Base-by-base conservation (phyloP, 2,329 filamentous ascomycete genomes). In the Ceratocystis alfenasii region DNA sequence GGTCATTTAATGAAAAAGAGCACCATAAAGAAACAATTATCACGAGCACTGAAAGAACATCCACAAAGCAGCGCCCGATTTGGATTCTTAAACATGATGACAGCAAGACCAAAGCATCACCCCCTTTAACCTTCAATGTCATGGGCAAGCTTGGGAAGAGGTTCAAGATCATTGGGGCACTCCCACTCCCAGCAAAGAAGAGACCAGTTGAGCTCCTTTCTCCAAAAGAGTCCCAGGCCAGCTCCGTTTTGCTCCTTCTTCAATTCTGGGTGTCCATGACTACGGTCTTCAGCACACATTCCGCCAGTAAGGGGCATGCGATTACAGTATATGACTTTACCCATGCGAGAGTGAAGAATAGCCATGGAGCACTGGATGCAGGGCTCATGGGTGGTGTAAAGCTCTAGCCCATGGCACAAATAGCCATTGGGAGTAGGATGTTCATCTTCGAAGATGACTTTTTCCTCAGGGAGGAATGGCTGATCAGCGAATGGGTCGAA, bases 281-380 rank as follows among this genome's bases (percentile, higher is more conserved):
- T 78, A 70, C 83, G 82, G 73, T 85, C 82, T 74, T 95, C 90
- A 25, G 90, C 87, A 71, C 87, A 88, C 77, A 96, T 80, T 55
- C 90, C 92, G 62, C 93, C 93, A 12, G 89, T 95, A 69, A 84
- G 78, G 60, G 83, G 82, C 88, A 95, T 94, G 65, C 89, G 83
- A 69, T 86, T 81, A 69, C 84, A 85, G 75, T 96, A 95, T 48
- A 95, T 82, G 63, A 92, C 88, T 64, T 88, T 86, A 57, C 89
- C 87, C 81, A 99, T 96, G 63, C 94, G 85, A 7, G 93, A 96
- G 74, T 97, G 92, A 25, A 97, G 80, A 70, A 97, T 88, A 1
- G 90, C 94, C 94, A 97, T 97, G 45, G 89, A 90, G 76, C 94
- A 99, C 83, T 95, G 95, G 68, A 95, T 83, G 74, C 94, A 99